Base-by-base conservation (phyloP, 108 stramenopile genomes). In the Fistulifera pelliculosa region DNA sequence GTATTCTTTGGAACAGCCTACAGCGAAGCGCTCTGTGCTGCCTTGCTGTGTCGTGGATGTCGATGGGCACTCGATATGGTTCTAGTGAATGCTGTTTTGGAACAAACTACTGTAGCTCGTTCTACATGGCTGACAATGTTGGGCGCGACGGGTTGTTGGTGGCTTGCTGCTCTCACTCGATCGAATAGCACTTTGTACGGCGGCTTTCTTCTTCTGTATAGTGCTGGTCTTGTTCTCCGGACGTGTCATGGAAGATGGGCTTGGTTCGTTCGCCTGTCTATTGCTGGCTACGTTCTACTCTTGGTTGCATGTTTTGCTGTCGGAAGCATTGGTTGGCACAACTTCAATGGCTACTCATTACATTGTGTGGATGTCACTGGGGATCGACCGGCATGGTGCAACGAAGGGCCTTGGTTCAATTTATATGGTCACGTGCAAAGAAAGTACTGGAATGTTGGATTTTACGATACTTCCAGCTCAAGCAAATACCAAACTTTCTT, bases 361-460 rank as follows among this genome's bases (percentile, higher is more conserved):
- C 25, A 50, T 56, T n/a, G 63, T 35, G 15, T 23, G 4, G 41
- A 44, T 22, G 5, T 31, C 63, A 23, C 52, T 42, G n/a, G 79
- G 66, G 80, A 76, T 75, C 53, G 38, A 51, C 22, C 45, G 43
- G 41, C 44, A 49, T 38, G 60, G 59, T 14, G 45, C 41, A 21
- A 35, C 23, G 1, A 43, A 19, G 56, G 15, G 24, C 31, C 16
- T 52, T 19, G 39, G 27, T 92, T 88, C 67, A 85, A 87, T 22
- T 54, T 93, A 27, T 93, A 93, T 56, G 62, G 68, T 16, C 60
- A 79, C 62, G 76, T 84, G 14, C 90, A 93, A 68, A 55, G 64
- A 38, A 71, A 80, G 58, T 80, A 93, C 53, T 93, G 90, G 90
- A 88, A 93, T 66, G 86, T 93, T 4, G 90, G 90, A 5, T 67